Evolutionary conservation across 495 filamentous ascomycete genomes (phyloP).

Genomic region (Parathielavia hyrcaniae): DNA sequence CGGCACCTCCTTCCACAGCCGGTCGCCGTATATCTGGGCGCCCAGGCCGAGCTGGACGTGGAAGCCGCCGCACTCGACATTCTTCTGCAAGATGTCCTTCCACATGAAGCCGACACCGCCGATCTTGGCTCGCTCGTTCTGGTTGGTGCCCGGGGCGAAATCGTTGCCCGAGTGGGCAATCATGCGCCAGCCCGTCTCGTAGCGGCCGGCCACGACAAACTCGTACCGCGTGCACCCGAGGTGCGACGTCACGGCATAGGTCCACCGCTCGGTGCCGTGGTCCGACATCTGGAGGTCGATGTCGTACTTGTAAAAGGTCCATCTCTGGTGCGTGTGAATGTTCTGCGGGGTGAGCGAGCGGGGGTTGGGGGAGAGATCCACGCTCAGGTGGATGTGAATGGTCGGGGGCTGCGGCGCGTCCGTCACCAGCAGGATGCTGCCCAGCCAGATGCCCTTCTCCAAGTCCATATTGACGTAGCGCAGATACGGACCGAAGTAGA

Average conservation of each 20-base stretch:
- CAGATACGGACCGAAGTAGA: slow-evolving; percentile 95
- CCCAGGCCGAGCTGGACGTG: slow-evolving; percentile 87
- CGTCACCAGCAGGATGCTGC: slow-evolving; percentile 68
- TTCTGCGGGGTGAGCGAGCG: slow-evolving; percentile 77
- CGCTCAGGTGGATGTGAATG: slow-evolving; percentile 88
- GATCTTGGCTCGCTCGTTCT: slow-evolving; percentile 73
- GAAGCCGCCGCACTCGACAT: slow-evolving; percentile 91
- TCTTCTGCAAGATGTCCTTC: slow-evolving; percentile 98
- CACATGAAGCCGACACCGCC: slow-evolving; percentile 94
- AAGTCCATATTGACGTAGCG: slow-evolving; percentile 96
- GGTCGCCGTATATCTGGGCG: slow-evolving; percentile 92
- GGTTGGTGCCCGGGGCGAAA: slow-evolving; percentile 78
- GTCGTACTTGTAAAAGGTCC: slow-evolving; percentile 95
- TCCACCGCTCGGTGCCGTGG: slow-evolving; percentile 76
- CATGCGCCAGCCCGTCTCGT: slow-evolving; percentile 94
- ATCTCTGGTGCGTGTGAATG: slow-evolving; percentile 83
- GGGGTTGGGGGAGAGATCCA: slow-evolving; percentile 88
- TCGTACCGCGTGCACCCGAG: slow-evolving; percentile 95
- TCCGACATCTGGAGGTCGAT: slow-evolving; percentile 90
- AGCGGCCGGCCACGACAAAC: slow-evolving; percentile 88
- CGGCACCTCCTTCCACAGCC: slow-evolving; percentile 93
- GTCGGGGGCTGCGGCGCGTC: slow-evolving; percentile 92
- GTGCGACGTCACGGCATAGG: slow-evolving; percentile 95
- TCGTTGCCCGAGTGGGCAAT: slow-evolving; percentile 94
- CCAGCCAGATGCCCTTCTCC: slow-evolving; percentile 84